Percentiles rank a stretch among this genome's conserved stretches.
phyloP scores from a whole-genome alignment of 1,284 basidiomycete species.

The Hypsizygus ulmarius region DNA sequence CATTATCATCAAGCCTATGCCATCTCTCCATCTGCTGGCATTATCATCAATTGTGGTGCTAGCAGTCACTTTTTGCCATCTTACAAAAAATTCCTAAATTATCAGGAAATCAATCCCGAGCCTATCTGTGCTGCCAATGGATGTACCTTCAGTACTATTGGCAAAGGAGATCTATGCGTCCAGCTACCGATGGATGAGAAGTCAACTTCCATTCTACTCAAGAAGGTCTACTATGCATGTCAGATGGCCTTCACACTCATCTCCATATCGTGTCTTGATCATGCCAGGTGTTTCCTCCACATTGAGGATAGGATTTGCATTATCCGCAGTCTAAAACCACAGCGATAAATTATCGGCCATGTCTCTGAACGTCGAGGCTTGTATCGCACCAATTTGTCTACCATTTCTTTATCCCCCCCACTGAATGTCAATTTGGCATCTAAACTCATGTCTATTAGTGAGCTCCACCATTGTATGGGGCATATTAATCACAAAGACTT shows the following conservation, averaged over 20 bases:
- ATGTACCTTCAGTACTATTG: constrained; percentile 15
- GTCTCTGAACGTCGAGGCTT: constrained; percentile 27
- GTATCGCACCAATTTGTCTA: constrained; percentile 22
- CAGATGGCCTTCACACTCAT: constrained; percentile 34
- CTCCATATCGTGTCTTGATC: constrained; percentile 27
- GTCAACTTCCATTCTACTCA: constrained; percentile 23
- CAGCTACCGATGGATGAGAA: constrained; percentile 21
- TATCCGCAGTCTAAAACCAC: constrained; percentile 17
- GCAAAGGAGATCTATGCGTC: constrained; percentile 20
- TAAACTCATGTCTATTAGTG: constrained; percentile 17
- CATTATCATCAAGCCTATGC: constrained; percentile 3
- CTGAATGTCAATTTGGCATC: constrained; percentile 10
- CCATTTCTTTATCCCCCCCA: neutral
- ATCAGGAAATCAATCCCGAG: constrained; percentile 16
- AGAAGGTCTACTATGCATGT: constrained; percentile 33
- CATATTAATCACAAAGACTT: constrained; percentile 30
- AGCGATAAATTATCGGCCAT: constrained; percentile 16
- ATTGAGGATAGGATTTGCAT: constrained; percentile 23
- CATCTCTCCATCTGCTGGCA: neutral
- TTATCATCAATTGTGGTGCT: constrained; percentile 8
- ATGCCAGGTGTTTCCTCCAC: constrained; percentile 21
- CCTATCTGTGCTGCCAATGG: constrained; percentile 12
- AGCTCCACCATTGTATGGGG: constrained; percentile 33
- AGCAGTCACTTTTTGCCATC: constrained; percentile 6
- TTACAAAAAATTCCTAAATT: constrained; percentile 18